Base-by-base conservation (phyloP, 768 basidiomycete genomes). In the Rhodotorula diobovata region DNA sequence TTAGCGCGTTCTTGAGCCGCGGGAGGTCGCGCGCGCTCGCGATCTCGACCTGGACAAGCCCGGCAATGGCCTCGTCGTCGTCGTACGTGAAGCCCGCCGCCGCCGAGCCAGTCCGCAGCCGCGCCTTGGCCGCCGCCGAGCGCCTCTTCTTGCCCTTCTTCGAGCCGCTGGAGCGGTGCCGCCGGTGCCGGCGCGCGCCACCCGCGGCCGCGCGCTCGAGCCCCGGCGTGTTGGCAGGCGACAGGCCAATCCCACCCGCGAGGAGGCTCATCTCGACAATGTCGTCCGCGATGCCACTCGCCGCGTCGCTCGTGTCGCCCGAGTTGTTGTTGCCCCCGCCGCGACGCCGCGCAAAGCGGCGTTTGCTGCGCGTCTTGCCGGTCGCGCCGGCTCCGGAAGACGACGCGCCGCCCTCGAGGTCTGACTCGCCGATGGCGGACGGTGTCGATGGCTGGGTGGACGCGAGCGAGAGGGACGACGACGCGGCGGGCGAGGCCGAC, bases 31-130 rank as follows among this genome's bases (percentile, higher is more conserved):
- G 85, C 35, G 92, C 95, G 21, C 86, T 83, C 68, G 87, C 84
- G 70, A 99, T 90, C 81, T 99, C 95, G 32, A 99, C 81, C 87
- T 96, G 90, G 48, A 97, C 94, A 68, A 98, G 93, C 1, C 95
- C 95, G 4, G 95, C 81, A 50, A 96, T 88, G 78, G 97, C 94
- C 76, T 91, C 88, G 10, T 82, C 84, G 30, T 68, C 63, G 37
- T 60, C 64, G 64, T 60, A 59, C 23, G 50, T 46, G 64, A 61
- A 69, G n/a, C 66, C 56, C 32, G 14, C 62, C 34, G n/a, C 54
- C 45, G 37, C n/a, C n/a, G n/a, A n/a, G n/a, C n/a, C n/a, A n/a
- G n/a, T n/a, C n/a, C n/a, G n/a, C n/a, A n/a, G n/a, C n/a, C 59
- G 20, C 67, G 41, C 23, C 53, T 21, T 12, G 25, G 21, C n/a